These are phyloP conservation scores for Zizania palustris DNA, from an alignment of 202 grass and related monocot species.

Conservation along the genomic window DNA sequence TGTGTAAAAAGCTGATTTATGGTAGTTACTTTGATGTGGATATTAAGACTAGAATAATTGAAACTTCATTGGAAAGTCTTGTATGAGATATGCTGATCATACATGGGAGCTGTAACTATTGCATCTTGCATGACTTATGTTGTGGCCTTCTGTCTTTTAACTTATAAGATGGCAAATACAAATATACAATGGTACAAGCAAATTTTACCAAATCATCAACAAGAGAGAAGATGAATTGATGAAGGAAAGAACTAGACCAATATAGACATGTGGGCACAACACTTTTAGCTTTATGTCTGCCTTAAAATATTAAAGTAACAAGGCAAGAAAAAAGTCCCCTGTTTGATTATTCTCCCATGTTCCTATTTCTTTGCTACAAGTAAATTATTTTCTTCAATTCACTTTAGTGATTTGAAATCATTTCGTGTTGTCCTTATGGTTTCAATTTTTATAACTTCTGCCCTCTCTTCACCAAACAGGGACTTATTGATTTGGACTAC, in stretches of 20 bases:
- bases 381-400: not conserved
- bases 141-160: not conserved
- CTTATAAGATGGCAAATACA: not conserved
- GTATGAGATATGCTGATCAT: too few species aligned
- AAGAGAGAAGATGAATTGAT: constrained; percentile 1
- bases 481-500: not conserved
- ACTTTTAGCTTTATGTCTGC: constrained; percentile 8
- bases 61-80: not conserved
- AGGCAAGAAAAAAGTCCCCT: constrained; percentile 7
- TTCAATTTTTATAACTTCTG: not conserved
- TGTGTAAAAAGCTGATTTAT: not conserved
- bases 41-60: constrained; percentile 17
- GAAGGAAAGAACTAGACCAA: not conserved
- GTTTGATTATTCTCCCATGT: not conserved
- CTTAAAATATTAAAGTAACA: not conserved
- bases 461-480: not conserved
- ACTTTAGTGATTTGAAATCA: not conserved
- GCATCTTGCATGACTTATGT: not conserved
- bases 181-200: not conserved
- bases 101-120: too few species aligned
- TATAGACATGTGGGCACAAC: not conserved
- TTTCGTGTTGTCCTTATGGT: not conserved
- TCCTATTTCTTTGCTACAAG: not conserved
- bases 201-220: not conserved
- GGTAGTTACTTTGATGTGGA: constrained; percentile 3